phyloP scores from a whole-genome alignment of 106 monocot species.

The Agapanthus africanus region DNA sequence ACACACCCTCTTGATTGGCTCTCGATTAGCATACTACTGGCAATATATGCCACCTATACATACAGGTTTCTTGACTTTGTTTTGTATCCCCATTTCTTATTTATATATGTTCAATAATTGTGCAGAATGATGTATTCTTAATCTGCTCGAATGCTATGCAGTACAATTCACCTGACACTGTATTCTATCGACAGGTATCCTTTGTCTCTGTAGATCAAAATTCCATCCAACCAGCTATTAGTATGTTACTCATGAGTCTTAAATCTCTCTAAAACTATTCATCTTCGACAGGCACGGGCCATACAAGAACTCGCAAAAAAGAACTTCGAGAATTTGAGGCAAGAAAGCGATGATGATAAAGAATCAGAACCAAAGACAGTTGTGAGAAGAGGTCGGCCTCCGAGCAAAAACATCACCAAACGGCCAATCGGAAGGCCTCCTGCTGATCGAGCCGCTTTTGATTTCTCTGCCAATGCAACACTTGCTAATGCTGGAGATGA shows the following conservation, averaged over 20 bases:
- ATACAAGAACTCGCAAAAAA: slow-evolving; percentile 86
- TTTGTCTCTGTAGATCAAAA: background rate
- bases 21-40: background rate
- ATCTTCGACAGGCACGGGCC: slow-evolving; percentile 50
- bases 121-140: slow-evolving; percentile 72
- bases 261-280: background rate
- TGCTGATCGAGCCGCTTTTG: slow-evolving; percentile 27
- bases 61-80: background rate
- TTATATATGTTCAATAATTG: background rate
- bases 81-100: background rate
- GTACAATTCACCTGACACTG: slow-evolving; percentile 75
- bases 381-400: slow-evolving; percentile 66
- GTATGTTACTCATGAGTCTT: background rate
- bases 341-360: slow-evolving; percentile 51
- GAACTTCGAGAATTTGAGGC: slow-evolving; percentile 81
- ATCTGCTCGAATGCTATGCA: slow-evolving; percentile 85
- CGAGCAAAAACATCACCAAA: slow-evolving; percentile 43
- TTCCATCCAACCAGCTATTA: background rate
- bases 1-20: background rate
- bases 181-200: slow-evolving; percentile 77
- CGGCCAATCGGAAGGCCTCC: slow-evolving; percentile 31
- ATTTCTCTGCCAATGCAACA: slow-evolving; percentile 31
- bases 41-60: background rate
- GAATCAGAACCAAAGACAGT: slow-evolving; percentile 49
- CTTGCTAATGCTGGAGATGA: slow-evolving; percentile 36